Evolutionary conservation across 139 green algal genomes (phyloP).

Genomic region (Coelastrella sp.): DNA sequence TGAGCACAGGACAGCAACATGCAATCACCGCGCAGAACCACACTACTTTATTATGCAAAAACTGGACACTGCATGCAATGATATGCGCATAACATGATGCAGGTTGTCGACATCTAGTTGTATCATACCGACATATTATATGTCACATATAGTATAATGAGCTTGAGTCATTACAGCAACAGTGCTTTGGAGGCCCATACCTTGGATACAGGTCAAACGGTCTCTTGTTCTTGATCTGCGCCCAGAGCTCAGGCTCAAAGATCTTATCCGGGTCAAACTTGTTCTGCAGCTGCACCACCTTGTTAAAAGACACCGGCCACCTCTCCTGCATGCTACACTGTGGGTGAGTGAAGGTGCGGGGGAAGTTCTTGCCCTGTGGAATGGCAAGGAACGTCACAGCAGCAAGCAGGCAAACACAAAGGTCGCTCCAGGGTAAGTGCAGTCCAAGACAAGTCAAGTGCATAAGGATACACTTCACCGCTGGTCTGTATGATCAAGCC

Average conservation of each 20-base stretch:
- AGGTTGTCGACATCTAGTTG: too few species aligned
- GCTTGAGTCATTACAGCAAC: too few species aligned
- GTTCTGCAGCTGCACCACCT: constrained; percentile 18
- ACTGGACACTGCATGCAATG: too few species aligned
- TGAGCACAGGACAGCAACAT: neutral
- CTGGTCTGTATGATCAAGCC: too few species aligned
- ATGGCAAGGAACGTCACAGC: neutral
- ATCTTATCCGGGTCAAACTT: constrained; percentile 32
- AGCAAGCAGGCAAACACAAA: neutral
- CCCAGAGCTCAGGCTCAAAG: constrained; percentile 39
- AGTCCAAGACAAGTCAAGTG: neutral
- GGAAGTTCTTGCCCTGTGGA: constrained; percentile 24
- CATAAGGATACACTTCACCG: too few species aligned
- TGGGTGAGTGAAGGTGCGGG: constrained; percentile 46
- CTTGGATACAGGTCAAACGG: neutral
- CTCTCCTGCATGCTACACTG: constrained; percentile 18
- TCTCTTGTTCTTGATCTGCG: neutral
- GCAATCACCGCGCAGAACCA: neutral
- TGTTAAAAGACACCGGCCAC: constrained; percentile 7
- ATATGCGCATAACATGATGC: too few species aligned
- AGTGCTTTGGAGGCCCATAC: neutral
- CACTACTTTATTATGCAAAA: too few species aligned
- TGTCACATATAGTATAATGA: too few species aligned
- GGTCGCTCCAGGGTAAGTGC: too few species aligned
- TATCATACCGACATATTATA: too few species aligned